A percentile compares a stretch with the other conserved stretches of the same genome.
Evolutionary conservation across 2,329 filamentous ascomycete genomes (phyloP).

Genomic region (Fusarium hostae): DNA sequence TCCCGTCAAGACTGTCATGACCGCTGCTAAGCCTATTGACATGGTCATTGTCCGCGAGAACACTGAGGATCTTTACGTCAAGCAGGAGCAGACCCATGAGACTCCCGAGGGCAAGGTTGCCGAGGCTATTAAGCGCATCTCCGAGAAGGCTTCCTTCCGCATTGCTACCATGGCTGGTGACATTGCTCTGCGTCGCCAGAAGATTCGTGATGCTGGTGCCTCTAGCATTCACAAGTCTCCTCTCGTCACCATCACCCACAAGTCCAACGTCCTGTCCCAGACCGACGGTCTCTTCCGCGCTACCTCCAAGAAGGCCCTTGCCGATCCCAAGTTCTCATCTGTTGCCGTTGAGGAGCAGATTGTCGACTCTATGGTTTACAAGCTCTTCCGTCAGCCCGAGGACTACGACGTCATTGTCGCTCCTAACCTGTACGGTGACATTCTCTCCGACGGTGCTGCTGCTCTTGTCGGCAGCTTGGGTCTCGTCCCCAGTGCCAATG

Average conservation of each 20-base stretch:
- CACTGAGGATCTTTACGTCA: constrained; percentile 98
- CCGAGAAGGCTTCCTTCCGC: constrained; percentile 82
- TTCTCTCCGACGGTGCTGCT: constrained; percentile 93
- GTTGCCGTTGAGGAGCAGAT: constrained; percentile 94
- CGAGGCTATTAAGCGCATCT: constrained; percentile 98
- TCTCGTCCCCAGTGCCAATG: constrained; percentile 93
- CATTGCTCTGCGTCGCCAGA: constrained; percentile 88
- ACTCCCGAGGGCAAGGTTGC: constrained; percentile 84
- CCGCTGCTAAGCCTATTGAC: constrained; percentile 78
- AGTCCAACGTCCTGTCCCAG: constrained; percentile 95
- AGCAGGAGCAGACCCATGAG: constrained; percentile 89
- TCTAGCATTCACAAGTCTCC: constrained; percentile 73
- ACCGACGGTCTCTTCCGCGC: constrained; percentile 96
- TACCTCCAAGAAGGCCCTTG: constrained; percentile 78
- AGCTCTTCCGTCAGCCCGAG: constrained; percentile 95
- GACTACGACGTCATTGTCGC: constrained; percentile 98
- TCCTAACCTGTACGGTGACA: constrained; percentile 97
- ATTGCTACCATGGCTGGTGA: constrained; percentile 95
- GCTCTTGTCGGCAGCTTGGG: constrained; percentile 92
- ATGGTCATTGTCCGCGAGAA: constrained; percentile 99
- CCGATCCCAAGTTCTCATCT: constrained; percentile 68
- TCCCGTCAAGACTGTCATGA: constrained; percentile 85
- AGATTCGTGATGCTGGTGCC: constrained; percentile 72
- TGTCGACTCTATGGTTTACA: constrained; percentile 99
- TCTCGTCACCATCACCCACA: constrained; percentile 96